These are phyloP conservation scores for Handroanthus guayacan DNA, from an alignment of 257 asterid species.

Conservation along the genomic window DNA sequence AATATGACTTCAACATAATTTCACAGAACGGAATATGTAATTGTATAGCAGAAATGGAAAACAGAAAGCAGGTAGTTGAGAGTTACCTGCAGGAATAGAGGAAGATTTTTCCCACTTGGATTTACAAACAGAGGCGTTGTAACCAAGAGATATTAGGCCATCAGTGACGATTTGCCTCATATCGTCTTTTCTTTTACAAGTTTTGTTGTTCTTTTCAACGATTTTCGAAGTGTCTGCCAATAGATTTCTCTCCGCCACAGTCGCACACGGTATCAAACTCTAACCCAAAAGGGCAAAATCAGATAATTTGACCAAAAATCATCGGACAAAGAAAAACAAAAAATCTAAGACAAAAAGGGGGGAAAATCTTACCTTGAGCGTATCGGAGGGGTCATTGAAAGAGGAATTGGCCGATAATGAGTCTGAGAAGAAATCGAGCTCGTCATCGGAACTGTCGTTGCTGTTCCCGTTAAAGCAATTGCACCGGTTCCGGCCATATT, in stretches of 20 bases:
- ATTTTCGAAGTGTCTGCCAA: conserved; percentile 80
- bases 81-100: conserved; percentile 82
- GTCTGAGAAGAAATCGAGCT: conserved; percentile 73
- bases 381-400: conserved; percentile 65
- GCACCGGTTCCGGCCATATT: conserved; percentile 78
- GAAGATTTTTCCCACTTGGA: conserved; percentile 91
- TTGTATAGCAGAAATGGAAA: too few species aligned
- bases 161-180: conserved; percentile 72
- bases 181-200: conserved; percentile 66
- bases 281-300: conserved; percentile 29
- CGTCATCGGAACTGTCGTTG: conserved; percentile 93
- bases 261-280: conserved; percentile 82
- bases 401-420: conserved; percentile 59
- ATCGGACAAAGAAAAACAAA: background rate
- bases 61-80: background rate
- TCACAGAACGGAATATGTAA: background rate
- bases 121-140: conserved; percentile 77
- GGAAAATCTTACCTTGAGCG: conserved; percentile 68
- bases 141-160: conserved; percentile 64
- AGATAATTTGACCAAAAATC: conserved; percentile 13
- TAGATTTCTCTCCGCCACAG: conserved; percentile 73
- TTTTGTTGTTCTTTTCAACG: conserved; percentile 73
- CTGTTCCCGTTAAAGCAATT: conserved; percentile 88
- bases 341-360: background rate
- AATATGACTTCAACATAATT: background rate